These are phyloP conservation scores for Elasticomyces elasticus DNA, from an alignment of 495 filamentous ascomycete genomes.

Conservation along the genomic window DNA sequence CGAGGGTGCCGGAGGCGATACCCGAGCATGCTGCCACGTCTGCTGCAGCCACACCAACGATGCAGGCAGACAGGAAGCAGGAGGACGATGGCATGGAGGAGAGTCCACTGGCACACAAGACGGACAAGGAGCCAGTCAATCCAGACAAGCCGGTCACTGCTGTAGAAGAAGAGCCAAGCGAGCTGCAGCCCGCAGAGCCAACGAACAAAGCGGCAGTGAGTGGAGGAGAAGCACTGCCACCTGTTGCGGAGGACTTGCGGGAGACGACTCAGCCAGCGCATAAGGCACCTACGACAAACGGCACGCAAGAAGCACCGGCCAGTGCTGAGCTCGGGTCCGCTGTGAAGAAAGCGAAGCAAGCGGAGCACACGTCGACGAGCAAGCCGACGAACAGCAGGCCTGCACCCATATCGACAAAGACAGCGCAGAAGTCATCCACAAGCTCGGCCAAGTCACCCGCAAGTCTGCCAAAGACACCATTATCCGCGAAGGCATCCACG, in stretches of 20 bases:
- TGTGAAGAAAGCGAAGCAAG: not conserved
- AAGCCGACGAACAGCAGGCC: conserved; percentile 6
- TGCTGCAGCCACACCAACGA: conserved; percentile 9
- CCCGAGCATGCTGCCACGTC: conserved; percentile 27
- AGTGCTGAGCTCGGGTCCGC: not conserved
- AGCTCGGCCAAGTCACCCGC: conserved; percentile 9
- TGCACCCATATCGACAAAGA: conserved; percentile 9
- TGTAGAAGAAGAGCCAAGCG: conserved; percentile 29
- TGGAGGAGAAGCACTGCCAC: conserved; percentile 29
- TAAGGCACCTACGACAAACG: not conserved
- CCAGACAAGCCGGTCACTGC: conserved; percentile 31
- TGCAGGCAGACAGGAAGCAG: not conserved
- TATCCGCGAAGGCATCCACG: not conserved
- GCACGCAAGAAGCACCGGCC: not conserved
- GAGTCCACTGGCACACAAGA: conserved; percentile 12
- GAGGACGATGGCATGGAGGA: conserved; percentile 4
- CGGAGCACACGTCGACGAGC: not conserved
- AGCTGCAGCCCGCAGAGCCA: conserved; percentile 31
- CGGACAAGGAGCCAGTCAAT: conserved; percentile 9
- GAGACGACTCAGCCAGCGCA: not conserved
- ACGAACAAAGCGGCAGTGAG: conserved; percentile 31
- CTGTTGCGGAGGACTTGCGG: conserved; percentile 22
- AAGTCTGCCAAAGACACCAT: conserved; percentile 7
- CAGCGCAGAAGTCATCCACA: conserved; percentile 4
- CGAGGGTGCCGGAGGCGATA: conserved; percentile 22